These are phyloP conservation scores for Sonneratia alba DNA, from an alignment of 345 rosid genomes.

Conservation along the genomic window DNA sequence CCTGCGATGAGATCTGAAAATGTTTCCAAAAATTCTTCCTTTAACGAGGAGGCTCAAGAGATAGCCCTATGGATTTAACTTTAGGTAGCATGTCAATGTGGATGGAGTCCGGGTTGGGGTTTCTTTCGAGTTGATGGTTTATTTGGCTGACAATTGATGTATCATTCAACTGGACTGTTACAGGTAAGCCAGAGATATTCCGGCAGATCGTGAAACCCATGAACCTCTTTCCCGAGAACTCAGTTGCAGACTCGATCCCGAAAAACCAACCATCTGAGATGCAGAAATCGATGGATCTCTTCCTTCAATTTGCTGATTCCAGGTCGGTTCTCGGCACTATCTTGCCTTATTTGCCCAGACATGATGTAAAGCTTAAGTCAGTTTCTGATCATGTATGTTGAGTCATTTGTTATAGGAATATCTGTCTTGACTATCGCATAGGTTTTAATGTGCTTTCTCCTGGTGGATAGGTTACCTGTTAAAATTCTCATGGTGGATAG, in stretches of 20 bases:
- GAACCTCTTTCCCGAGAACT: constrained; percentile 47
- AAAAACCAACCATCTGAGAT: neutral
- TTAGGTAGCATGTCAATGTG: no score
- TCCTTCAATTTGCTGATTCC: constrained; percentile 45
- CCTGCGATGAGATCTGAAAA: neutral
- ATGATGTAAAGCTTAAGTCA: neutral
- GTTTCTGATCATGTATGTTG: neutral
- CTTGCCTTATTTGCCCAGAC: neutral
- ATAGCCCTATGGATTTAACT: no score
- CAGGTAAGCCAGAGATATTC: constrained; percentile 22
- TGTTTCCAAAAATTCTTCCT: neutral
- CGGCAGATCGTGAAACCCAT: constrained; percentile 31
- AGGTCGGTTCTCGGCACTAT: neutral
- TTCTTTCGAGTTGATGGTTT: neutral
- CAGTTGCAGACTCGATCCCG: neutral
- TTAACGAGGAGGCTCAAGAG: no score
- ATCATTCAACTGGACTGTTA: neutral
- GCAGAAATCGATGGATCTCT: constrained; percentile 46
- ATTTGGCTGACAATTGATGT: neutral
- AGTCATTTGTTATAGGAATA: neutral
- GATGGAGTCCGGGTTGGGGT: no score
- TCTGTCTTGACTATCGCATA: neutral
- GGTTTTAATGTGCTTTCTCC: no score
- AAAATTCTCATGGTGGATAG: no score
- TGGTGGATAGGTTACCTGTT: no score